Evolutionary conservation across 2,329 filamentous ascomycete genomes (phyloP), one percentile per base, ranked within the genome.

Genomic region (Fusarium hostae): DNA sequence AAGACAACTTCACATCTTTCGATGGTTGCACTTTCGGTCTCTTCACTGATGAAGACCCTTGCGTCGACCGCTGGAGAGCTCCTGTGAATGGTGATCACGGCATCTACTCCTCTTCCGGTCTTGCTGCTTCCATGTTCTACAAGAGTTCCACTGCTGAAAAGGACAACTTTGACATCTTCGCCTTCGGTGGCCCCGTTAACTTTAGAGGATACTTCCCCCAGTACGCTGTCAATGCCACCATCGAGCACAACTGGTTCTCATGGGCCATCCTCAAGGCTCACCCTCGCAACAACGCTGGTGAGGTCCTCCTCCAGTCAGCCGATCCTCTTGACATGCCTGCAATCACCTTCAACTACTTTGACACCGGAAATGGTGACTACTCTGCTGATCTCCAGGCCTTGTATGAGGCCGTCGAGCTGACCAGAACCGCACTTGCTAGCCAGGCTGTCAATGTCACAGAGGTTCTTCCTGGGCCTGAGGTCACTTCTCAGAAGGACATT

Each of bases 241-340:
- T 80, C 12, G 83, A 81, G 59, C 81, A 82, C 15, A 82, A 83
- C 59, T 81, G 83, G 74, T 82, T 79, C 76, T 80, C 79, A 3
- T 82, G 80, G 81, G 76, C 79, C 5, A 84, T 79, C 10, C 76
- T 93, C 58, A 91, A 91, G 79, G 86, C 87, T 0, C 90, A 91
- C 74, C 86, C 90, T 0, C 86, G 88, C 57, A 92, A 93, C 66
- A 81, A 76, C 2, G 87, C 86, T 9, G 92, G 92, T 12, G 86
- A 85, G 3, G 90, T 94, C 7, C 85, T 79, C 6, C 86, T 94
- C 9, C 83, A 82, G 20, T 90, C 88, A 0, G 80, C 86, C 0
- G 86, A 93, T 75, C 91, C 91, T 1, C 86, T 88, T 2, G 90
- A 92, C 59, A 82, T 84, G 6, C 91, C 92, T 0, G 78, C 86